Conservation (phyloP, 768 basidiomycete genomes). For the Trichaptum fuscoviolaceum region DNA sequence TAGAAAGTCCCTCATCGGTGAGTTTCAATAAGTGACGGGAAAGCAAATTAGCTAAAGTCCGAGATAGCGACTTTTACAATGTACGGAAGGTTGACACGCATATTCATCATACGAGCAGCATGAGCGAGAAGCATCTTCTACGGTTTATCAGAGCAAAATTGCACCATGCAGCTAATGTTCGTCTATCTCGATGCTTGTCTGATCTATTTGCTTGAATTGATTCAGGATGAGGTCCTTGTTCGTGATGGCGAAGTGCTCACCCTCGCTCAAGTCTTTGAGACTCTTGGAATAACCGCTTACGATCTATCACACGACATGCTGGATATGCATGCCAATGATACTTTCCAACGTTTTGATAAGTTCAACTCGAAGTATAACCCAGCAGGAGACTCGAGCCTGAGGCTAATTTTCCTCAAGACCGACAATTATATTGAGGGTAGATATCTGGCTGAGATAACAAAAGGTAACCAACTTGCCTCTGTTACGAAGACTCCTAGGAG, state of each 20-base stretch:
- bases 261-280: slow-evolving; percentile 89
- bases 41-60: slow-evolving; percentile 1
- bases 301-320: slow-evolving; percentile 98
- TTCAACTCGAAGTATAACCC: slow-evolving; percentile 98
- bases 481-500: not conserved
- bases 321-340: slow-evolving; percentile 99
- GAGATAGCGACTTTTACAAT: slow-evolving; percentile 90
- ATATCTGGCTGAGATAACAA: slow-evolving; percentile 92
- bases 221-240: slow-evolving; percentile 90
- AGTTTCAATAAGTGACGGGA: slow-evolving; percentile 7
- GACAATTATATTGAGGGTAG: slow-evolving; percentile 91
- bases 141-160: slow-evolving; percentile 99
- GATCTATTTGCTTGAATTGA: not conserved
- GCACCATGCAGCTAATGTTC: slow-evolving; percentile 45
- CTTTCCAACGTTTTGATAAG: slow-evolving; percentile 98
- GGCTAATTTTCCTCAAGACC: slow-evolving; percentile 98
- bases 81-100: slow-evolving; percentile 98
- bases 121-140: slow-evolving; percentile 98
- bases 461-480: slow-evolving; percentile 44
- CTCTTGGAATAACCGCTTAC: slow-evolving; percentile 90
- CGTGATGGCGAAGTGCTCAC: slow-evolving; percentile 89
- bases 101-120: slow-evolving; percentile 96
- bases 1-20: slow-evolving; percentile 82
- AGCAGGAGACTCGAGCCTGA: slow-evolving; percentile 86
- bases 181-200: not conserved